Evolutionary conservation across 164 flowering plant species (phyloP), one percentile per base, ranked within the genome.

Genomic region (Echeveria elegans): DNA sequence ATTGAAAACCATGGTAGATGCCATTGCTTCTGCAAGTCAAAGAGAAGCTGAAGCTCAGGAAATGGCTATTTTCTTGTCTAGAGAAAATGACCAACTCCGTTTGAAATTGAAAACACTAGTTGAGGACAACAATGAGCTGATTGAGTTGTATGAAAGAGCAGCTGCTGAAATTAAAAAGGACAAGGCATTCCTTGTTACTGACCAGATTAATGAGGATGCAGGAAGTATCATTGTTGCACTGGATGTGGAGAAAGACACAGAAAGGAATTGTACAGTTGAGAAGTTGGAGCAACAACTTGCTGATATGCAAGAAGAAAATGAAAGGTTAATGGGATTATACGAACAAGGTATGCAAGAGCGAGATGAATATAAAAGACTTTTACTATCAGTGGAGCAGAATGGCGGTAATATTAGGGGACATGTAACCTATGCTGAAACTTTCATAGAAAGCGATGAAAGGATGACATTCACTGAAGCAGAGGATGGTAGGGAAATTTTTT

Each of bases 41-140:
- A 82, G 90, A 80, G 99, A 94, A 84, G 97, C 97, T 24, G 86
- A 89, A 82, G 94, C 97, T 36, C 98, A 86, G 71, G 91, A 89
- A 81, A 86, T 75, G 65, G 86, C 94, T 72, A 80, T 90, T 36
- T 69, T 62, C 59, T 73, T 94, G 79, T 78, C 89, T 36, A 86
- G 85, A 73, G 96, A 91, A 82, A 89, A 91, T 75, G 92, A 89
- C 48, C 93, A 90, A 65, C 73, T 93, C 23, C 81, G 82, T 18
- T 67, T 70, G 79, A 94, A 89, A 80, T 71, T 89, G 6, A 94
- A 86, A 78, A 85, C 83, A 32, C 69, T 86, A 60, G 72, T 94
- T 65, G 96, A 91, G 64, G 96, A 91, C 63, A 94, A 94, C 72
- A 86, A 80, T 30, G 88, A 85, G 73, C 83, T 94, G 73, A 88